Evolutionary conservation across 164 flowering plant genomes (phyloP).

Genomic region (Houttuynia cordata): DNA sequence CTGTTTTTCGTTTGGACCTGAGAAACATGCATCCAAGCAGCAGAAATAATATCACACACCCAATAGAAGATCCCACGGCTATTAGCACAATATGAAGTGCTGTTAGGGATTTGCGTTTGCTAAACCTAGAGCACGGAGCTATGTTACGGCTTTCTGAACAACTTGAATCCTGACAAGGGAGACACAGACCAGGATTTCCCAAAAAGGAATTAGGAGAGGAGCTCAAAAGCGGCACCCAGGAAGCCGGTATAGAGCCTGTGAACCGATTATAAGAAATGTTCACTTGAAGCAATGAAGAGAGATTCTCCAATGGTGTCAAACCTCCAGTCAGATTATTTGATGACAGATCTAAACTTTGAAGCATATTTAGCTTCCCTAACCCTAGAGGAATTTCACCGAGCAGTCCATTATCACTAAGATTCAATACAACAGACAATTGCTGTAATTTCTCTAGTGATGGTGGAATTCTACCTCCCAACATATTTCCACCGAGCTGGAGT

Average conservation of each 20-base stretch:
- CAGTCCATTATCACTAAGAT: slow-evolving; percentile 54
- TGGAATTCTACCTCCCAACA: slow-evolving; percentile 47
- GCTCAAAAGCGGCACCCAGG: slow-evolving; percentile 28
- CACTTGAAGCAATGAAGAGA: slow-evolving; percentile 25
- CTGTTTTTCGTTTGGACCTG: slow-evolving; percentile 11
- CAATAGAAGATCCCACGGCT: slow-evolving; percentile 28
- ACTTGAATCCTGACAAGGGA: slow-evolving; percentile 21
- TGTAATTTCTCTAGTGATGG: slow-evolving; percentile 34
- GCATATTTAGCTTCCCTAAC: slow-evolving; percentile 28
- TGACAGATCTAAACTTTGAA: slow-evolving; percentile 51
- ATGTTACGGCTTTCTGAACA: slow-evolving; percentile 13
- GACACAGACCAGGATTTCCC: slow-evolving; percentile 56
- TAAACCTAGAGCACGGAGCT: slow-evolving; percentile 10
- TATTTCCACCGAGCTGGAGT: slow-evolving; percentile 60
- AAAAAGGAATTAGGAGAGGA: slow-evolving; percentile 42
- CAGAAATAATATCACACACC: slow-evolving; percentile 21
- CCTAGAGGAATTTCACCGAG: slow-evolving; percentile 40
- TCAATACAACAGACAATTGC: slow-evolving; percentile 30
- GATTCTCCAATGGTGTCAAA: slow-evolving; percentile 22
- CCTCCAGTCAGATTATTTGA: slow-evolving; percentile 55
- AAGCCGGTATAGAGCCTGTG: slow-evolving; percentile 42
- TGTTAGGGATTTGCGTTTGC: slow-evolving; percentile 13
- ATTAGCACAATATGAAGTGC: slow-evolving; percentile 23
- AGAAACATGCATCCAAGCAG: slow-evolving; percentile 12
- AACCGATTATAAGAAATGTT: slow-evolving; percentile 60